Conservation (phyloP, 1,139 yeast species). For the Meyerozyma athensensis region DNA sequence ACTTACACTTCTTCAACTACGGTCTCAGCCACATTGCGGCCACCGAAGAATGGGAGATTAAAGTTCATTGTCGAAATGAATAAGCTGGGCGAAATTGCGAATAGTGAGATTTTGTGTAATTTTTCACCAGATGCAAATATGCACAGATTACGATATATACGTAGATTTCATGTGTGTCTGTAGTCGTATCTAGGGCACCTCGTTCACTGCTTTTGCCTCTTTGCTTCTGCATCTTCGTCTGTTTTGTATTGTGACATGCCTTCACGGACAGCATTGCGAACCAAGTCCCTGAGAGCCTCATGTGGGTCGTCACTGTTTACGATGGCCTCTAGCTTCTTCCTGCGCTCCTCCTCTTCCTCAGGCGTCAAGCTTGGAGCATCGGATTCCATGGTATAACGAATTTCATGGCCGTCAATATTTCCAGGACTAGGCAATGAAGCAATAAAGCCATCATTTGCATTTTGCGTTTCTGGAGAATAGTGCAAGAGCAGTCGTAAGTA, state of each 20-base stretch:
- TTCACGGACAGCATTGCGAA: constrained; percentile 59
- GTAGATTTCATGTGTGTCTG: background rate
- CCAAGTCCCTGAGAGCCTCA: constrained; percentile 65
- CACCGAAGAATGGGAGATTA: constrained; percentile 2
- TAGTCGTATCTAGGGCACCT: background rate
- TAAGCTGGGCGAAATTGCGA: constrained; percentile 2
- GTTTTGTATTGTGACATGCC: constrained; percentile 31
- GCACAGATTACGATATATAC: background rate
- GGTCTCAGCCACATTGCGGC: background rate
- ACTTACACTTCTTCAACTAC: constrained; percentile 2
- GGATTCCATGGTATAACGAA: constrained; percentile 53
- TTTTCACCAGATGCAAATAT: constrained; percentile 1
- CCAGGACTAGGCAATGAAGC: constrained; percentile 39
- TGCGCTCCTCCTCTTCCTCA: constrained; percentile 48
- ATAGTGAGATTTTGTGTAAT: constrained; percentile 1
- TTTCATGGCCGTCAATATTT: constrained; percentile 45
- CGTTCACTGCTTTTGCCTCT: constrained; percentile 8
- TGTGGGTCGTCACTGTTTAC: constrained; percentile 75
- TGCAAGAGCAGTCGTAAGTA: constrained; percentile 52
- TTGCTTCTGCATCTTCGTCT: constrained; percentile 11
- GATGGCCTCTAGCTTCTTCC: constrained; percentile 63
- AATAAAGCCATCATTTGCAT: constrained; percentile 12
- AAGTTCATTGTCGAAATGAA: constrained; percentile 1
- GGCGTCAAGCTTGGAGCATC: constrained; percentile 26
- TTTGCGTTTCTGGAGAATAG: constrained; percentile 26